Conservation (phyloP, 148 eudicot genomes). For the Rhododendron simsii region DNA sequence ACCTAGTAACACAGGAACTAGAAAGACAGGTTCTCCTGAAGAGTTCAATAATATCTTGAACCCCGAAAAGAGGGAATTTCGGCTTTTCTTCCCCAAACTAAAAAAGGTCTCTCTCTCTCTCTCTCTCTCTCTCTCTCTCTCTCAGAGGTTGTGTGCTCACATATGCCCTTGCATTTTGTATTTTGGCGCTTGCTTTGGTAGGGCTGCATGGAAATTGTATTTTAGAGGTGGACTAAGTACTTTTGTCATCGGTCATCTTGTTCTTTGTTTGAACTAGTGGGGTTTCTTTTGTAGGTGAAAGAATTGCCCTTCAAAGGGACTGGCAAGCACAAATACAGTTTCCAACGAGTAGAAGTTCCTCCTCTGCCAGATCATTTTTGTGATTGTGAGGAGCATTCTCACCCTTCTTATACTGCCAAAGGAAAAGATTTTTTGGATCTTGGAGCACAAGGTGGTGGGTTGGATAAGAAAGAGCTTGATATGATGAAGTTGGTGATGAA, state of each 20-base stretch:
- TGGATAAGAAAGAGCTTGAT: conserved; percentile 55
- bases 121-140: conserved; percentile 13
- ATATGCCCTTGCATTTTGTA: background rate
- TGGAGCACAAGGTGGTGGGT: conserved; percentile 31
- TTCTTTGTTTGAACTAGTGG: conserved; percentile 6
- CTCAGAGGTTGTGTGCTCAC: background rate
- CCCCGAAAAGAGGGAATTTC: conserved; percentile 42
- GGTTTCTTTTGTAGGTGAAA: conserved; percentile 50
- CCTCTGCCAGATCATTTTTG: conserved; percentile 71
- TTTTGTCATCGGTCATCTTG: background rate
- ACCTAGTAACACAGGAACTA: conserved; percentile 19
- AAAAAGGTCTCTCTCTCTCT: conserved; percentile 48
- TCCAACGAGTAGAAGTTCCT: conserved; percentile 71
- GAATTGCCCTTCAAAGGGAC: conserved; percentile 67
- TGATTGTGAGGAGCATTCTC: conserved; percentile 78
- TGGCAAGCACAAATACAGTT: conserved; percentile 98
- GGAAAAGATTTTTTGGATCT: conserved; percentile 18
- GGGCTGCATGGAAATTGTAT: background rate
- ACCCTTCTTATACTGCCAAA: conserved; percentile 21
- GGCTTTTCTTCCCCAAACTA: conserved; percentile 72
- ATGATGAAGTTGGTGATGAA: conserved; percentile 54
- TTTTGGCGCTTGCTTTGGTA: background rate
- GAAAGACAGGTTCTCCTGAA: conserved; percentile 19
- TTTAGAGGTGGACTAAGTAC: background rate
- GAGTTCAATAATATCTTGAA: conserved; percentile 38